Base-by-base conservation (phyloP, 2,329 filamentous ascomycete species). In the Fusarium sp. region DNA sequence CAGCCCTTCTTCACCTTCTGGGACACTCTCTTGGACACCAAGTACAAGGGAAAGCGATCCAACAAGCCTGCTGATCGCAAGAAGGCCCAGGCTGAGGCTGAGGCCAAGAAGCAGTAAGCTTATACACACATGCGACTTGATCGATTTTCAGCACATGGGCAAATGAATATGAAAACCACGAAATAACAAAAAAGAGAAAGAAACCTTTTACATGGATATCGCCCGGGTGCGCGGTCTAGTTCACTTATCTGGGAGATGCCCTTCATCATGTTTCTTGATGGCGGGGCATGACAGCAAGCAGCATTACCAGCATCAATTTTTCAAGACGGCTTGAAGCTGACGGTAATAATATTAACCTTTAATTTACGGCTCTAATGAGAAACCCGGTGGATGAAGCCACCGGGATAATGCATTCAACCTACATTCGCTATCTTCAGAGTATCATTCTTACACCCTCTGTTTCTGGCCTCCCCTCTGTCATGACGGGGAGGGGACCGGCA, bases 1-100 rank as follows among this genome's bases (percentile, higher is more conserved):
- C 94, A 97, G 83, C 94, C 94, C 4, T 97, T 95, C 85, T 98
- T 98, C 84, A 98, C 93, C 56, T 95, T 98, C 84, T 98, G 96
- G 94, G 96, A 99, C 81, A 87, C 89, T 55, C 80, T 95, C 31
- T 86, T 98, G 24, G 91, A 92, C 60, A 99, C 96, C 27, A 93
- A 91, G 83, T 98, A 95, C 92, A 90, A 89, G 68, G 94, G 94
- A 58, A 91, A 87, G 66, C 85, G 86, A 17, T 76, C 77, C 46
- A 79, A 82, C 69, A 75, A 81, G 58, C 84, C 84, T 36, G 83
- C 83, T 11, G 82, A 82, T 51, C 84, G 72, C 29, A 72, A 68
- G 27, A 78, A 77, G 55, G 68, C 49, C n/a, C 70, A 75, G 60
- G 56, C 68, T 36, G 64, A 62, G 57, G 81, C 46, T 31, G 64